Percentiles rank a stretch among this genome's conserved stretches.
Evolutionary conservation across 2,329 filamentous ascomycete species (phyloP).

Genomic region (Alternaria incomplexa): DNA sequence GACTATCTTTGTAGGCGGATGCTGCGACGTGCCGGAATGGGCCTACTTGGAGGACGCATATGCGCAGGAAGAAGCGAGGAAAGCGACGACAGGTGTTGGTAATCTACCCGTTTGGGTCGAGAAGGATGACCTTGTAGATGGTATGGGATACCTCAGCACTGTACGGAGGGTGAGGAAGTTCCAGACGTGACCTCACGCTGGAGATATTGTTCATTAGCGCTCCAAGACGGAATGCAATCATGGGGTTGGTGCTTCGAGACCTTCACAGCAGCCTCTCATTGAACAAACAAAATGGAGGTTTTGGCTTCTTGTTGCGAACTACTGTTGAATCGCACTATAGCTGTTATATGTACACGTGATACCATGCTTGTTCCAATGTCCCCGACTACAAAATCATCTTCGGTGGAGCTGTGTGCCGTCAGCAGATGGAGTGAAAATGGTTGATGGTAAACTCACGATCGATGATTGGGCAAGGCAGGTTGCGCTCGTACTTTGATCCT

Average conservation of each 20-base stretch:
- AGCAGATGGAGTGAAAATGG: conserved; percentile 11
- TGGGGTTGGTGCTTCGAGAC: not conserved
- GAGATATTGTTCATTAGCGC: not conserved
- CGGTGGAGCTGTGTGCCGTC: conserved; percentile 38
- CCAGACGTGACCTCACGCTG: conserved; percentile 7
- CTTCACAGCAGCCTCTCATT: not conserved
- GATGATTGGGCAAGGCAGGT: conserved; percentile 79
- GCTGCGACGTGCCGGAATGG: conserved; percentile 43
- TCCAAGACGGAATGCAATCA: not conserved
- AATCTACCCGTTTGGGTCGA: conserved; percentile 27
- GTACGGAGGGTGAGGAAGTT: conserved; percentile 42
- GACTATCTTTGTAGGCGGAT: conserved; percentile 42
- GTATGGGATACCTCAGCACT: conserved; percentile 41
- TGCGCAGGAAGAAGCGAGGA: not conserved
- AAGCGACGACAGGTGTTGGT: not conserved
- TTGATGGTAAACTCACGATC: conserved; percentile 69
- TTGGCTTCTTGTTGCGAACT: conserved; percentile 9
- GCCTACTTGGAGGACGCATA: conserved; percentile 43
- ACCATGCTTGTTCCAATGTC: conserved; percentile 4
- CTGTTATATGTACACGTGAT: conserved; percentile 20
- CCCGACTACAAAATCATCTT: conserved; percentile 43
- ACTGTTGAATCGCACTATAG: conserved; percentile 3
- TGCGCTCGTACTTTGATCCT: conserved; percentile 97
- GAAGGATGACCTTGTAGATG: conserved; percentile 19
- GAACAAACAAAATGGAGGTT: not conserved